phyloP scores from a whole-genome alignment of 1,139 yeast species.

The Zhuliangozyma parablackwelliae region DNA sequence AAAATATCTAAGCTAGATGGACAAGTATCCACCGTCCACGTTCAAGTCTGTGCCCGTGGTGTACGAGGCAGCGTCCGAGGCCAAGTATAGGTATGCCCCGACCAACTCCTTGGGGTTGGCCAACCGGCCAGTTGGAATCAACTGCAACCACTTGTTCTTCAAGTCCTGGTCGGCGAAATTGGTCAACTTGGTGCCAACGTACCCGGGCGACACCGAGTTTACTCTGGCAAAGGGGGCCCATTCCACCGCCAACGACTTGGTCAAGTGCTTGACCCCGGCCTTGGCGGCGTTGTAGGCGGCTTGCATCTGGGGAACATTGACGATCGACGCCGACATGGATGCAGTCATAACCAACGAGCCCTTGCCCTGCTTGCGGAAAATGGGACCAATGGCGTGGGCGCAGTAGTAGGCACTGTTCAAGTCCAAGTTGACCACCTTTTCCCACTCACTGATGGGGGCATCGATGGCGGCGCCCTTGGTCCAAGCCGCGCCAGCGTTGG shows the following conservation, averaged over 20 bases:
- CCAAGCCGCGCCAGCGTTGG: constrained; percentile 51
- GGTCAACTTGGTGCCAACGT: constrained; percentile 49
- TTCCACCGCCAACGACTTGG: constrained; percentile 49
- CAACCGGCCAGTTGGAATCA: constrained; percentile 52
- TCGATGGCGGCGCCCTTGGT: constrained; percentile 38
- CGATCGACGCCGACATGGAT: constrained; percentile 49
- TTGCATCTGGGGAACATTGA: constrained; percentile 63
- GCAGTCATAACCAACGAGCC: constrained; percentile 25
- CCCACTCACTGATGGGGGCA: constrained; percentile 43
- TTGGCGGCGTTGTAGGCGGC: constrained; percentile 53
- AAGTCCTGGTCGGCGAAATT: constrained; percentile 30
- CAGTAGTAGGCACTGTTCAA: constrained; percentile 43
- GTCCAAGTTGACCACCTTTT: constrained; percentile 47
- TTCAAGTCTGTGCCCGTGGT: constrained; percentile 48
- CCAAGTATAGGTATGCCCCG: constrained; percentile 51
- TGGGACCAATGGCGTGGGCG: constrained; percentile 44
- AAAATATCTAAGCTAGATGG: constrained; percentile 55
- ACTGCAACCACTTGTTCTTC: constrained; percentile 28
- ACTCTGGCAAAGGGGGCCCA: constrained; percentile 50
- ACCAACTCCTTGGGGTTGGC: constrained; percentile 51
- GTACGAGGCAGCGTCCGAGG: constrained; percentile 47
- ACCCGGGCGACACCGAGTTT: constrained; percentile 56
- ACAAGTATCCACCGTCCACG: constrained; percentile 65
- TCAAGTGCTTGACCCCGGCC: constrained; percentile 47
- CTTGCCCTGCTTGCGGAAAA: constrained; percentile 36